These are phyloP conservation scores for Ceratocystis huliohia DNA, from an alignment of 2,329 filamentous ascomycete species.

Conservation along the genomic window DNA sequence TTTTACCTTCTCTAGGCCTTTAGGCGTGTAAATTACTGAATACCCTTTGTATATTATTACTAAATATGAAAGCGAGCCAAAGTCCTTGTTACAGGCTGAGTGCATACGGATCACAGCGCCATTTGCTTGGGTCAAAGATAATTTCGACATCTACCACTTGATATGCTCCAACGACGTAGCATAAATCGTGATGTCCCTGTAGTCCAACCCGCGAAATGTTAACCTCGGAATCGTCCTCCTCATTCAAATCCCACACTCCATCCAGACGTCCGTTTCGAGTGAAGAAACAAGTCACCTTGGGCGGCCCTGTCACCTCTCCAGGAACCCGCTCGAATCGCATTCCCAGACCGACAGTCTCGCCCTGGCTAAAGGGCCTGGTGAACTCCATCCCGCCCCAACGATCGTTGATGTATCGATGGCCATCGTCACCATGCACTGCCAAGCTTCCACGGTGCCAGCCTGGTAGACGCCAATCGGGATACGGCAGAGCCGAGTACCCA, in stretches of 20 bases:
- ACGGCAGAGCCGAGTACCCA: slow-evolving; percentile 61
- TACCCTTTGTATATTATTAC: slow-evolving; percentile 7
- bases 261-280: slow-evolving; percentile 50
- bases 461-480: slow-evolving; percentile 63
- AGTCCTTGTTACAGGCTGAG: neutral
- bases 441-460: slow-evolving; percentile 69
- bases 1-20: neutral
- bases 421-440: slow-evolving; percentile 70
- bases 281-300: slow-evolving; percentile 53
- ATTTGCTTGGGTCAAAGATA: slow-evolving; percentile 45
- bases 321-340: slow-evolving; percentile 42
- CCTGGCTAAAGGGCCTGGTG: slow-evolving; percentile 47
- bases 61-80: neutral
- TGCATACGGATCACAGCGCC: slow-evolving; percentile 29
- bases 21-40: neutral
- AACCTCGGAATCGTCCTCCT: slow-evolving; percentile 53
- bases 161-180: slow-evolving; percentile 58
- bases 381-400: slow-evolving; percentile 60
- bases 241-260: slow-evolving; percentile 59
- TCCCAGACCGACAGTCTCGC: slow-evolving; percentile 58
- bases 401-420: slow-evolving; percentile 63
- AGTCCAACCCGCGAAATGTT: slow-evolving; percentile 53
- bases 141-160: slow-evolving; percentile 57
- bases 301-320: slow-evolving; percentile 27
- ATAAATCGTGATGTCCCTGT: slow-evolving; percentile 58